phyloP scores from a whole-genome alignment of 352 stramenopile species.

The Pythium sukuiense region DNA sequence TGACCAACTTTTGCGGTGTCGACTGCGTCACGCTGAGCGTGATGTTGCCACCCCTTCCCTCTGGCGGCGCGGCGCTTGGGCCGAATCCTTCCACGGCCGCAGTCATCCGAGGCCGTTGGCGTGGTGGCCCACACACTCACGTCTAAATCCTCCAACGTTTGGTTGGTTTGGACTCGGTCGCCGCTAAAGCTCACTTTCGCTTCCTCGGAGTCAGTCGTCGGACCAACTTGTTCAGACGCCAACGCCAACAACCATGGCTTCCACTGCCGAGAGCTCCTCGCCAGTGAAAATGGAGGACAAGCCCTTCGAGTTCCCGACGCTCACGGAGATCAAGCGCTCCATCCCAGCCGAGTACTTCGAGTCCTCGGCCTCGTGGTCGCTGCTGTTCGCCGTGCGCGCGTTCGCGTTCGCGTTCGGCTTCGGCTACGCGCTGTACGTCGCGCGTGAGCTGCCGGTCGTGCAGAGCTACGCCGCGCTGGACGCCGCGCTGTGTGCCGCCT shows the following conservation, averaged over 20 bases:
- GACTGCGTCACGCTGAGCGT: neutral
- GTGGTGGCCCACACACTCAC: neutral
- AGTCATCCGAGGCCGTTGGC: neutral
- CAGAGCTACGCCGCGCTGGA: slow-evolving; percentile 40
- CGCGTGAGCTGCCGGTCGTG: slow-evolving; percentile 44
- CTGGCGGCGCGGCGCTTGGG: neutral
- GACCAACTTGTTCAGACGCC: neutral
- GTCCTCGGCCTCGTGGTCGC: slow-evolving; percentile 60
- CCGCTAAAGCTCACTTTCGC: slow-evolving; percentile 9
- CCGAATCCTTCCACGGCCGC: slow-evolving; percentile 1
- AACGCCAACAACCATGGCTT: neutral
- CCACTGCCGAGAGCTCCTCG: neutral
- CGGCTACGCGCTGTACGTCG: slow-evolving; percentile 41
- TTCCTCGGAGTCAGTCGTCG: neutral
- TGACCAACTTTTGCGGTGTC: neutral
- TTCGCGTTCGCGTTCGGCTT: slow-evolving; percentile 48
- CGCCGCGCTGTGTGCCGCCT: slow-evolving; percentile 43
- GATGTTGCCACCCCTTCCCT: neutral
- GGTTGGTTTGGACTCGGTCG: slow-evolving; percentile 2
- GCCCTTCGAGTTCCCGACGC: slow-evolving; percentile 66
- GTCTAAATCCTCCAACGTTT: slow-evolving; percentile 7
- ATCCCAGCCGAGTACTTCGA: slow-evolving; percentile 74
- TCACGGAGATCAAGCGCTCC: slow-evolving; percentile 81
- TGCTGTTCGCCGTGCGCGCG: slow-evolving; percentile 71
- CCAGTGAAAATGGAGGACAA: neutral